These are phyloP conservation scores for Yamadazyma takamatsuzukensis DNA, from an alignment of 805 yeast genomes.

Conservation along the genomic window DNA sequence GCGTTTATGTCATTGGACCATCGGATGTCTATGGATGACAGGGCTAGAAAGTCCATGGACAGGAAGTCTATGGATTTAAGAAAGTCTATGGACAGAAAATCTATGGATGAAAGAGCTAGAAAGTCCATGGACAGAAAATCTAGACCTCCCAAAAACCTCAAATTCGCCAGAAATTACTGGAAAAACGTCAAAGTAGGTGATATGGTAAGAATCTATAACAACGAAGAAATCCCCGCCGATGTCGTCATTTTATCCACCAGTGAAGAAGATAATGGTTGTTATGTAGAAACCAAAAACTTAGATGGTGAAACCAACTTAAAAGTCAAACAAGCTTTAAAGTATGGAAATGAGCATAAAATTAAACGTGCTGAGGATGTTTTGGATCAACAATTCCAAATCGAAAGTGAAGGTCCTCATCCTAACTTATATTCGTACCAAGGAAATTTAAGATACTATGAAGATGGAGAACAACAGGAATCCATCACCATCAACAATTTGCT, in stretches of 20 bases:
- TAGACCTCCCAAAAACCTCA: constrained; percentile 19
- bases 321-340: constrained; percentile 69
- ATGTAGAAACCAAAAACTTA: constrained; percentile 48
- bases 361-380: constrained; percentile 34
- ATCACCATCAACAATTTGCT: constrained; percentile 66
- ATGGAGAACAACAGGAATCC: constrained; percentile 47
- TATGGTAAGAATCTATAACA: constrained; percentile 58
- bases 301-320: constrained; percentile 62
- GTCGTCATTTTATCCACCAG: constrained; percentile 63
- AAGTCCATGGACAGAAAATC: constrained; percentile 2
- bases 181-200: constrained; percentile 76
- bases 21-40: background rate
- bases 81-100: constrained; percentile 10
- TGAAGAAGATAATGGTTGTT: constrained; percentile 65
- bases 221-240: constrained; percentile 80
- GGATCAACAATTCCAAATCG: constrained; percentile 57
- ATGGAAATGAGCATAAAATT: constrained; percentile 47
- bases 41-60: too few species aligned
- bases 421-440: constrained; percentile 77
- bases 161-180: constrained; percentile 47
- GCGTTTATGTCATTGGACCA: constrained; percentile 1
- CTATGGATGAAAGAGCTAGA: too few species aligned
- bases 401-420: constrained; percentile 81
- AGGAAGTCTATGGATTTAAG: constrained; percentile 3
- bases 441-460: constrained; percentile 35